Evolutionary conservation across 2,329 filamentous ascomycete species (phyloP).

Genomic region (Penicillium paneum): DNA sequence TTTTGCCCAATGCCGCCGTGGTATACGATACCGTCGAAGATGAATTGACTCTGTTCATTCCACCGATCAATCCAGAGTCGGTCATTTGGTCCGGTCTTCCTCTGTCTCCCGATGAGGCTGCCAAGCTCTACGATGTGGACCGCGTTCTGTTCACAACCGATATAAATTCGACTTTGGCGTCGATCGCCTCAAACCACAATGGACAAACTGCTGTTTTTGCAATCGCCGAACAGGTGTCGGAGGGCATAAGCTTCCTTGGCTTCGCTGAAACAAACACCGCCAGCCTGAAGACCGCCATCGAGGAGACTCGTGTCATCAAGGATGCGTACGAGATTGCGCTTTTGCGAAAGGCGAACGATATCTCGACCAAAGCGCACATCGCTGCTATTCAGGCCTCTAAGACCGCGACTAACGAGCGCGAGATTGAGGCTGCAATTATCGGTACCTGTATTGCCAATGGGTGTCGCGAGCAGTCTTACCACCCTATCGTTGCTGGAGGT

Average conservation of each 20-base stretch:
- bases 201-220: constrained; percentile 62
- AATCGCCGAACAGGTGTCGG: constrained; percentile 73
- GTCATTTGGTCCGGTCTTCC: constrained; percentile 95
- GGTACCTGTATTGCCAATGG: constrained; percentile 68
- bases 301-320: constrained; percentile 77
- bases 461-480: constrained; percentile 77
- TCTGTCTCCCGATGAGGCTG: constrained; percentile 70
- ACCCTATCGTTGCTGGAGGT: constrained; percentile 82
- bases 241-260: constrained; percentile 66
- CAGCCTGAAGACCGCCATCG: constrained; percentile 67
- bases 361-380: constrained; percentile 74
- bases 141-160: constrained; percentile 69
- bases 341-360: constrained; percentile 74
- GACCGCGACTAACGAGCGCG: constrained; percentile 69
- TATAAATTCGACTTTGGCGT: constrained; percentile 69
- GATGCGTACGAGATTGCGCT: constrained; percentile 79
- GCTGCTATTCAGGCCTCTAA: constrained; percentile 65
- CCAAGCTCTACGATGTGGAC: constrained; percentile 76
- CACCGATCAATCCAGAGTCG: constrained; percentile 77
- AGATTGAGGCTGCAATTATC: constrained; percentile 76
- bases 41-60: constrained; percentile 83
- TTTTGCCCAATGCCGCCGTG: constrained; percentile 74
- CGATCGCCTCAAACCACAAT: constrained; percentile 36
- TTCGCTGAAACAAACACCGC: constrained; percentile 63
- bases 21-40: constrained; percentile 74